Conservation (phyloP, 345 rosid genomes). For the Moringa oleifera region DNA sequence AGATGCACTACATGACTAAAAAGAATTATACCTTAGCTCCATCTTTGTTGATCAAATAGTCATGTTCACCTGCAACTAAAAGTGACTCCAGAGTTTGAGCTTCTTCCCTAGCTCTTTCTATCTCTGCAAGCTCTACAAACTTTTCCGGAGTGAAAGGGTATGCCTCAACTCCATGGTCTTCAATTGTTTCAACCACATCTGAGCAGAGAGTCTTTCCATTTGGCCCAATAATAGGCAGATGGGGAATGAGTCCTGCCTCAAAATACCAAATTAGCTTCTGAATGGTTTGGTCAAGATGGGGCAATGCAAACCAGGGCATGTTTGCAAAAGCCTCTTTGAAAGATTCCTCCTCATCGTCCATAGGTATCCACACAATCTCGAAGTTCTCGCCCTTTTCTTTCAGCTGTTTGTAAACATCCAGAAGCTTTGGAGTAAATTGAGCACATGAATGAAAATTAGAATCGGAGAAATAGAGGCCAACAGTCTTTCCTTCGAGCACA, state of each 20-base stretch:
- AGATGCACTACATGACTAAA: too few relatives aligned
- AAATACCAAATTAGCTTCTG: conserved; percentile 48
- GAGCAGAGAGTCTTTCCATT: conserved; percentile 61
- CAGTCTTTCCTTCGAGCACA: conserved; percentile 65
- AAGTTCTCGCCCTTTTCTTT: conserved; percentile 52
- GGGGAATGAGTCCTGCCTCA: conserved; percentile 40
- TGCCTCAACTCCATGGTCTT: conserved; percentile 56
- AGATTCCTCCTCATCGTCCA: conserved; percentile 50
- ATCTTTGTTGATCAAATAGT: conserved; percentile 51
- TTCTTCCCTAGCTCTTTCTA: conserved; percentile 41
- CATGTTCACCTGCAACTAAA: conserved; percentile 50
- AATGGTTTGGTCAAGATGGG: conserved; percentile 41
- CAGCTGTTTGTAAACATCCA: conserved; percentile 39
- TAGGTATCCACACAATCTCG: conserved; percentile 57
- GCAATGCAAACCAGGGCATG: conserved; percentile 72
- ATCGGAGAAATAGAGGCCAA: conserved; percentile 46
- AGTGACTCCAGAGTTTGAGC: conserved; percentile 54
- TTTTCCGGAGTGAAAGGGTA: conserved; percentile 69
- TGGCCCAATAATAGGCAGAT: conserved; percentile 54
- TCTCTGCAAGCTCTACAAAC: conserved; percentile 50
- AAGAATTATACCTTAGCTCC: conserved; percentile 43
- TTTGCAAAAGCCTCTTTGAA: conserved; percentile 41
- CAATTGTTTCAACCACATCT: conserved; percentile 52
- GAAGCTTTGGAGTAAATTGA: conserved; percentile 49
- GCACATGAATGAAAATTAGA: conserved; percentile 18